Conservation (phyloP, 768 basidiomycete species). For the Podaxis mareebaensis region DNA sequence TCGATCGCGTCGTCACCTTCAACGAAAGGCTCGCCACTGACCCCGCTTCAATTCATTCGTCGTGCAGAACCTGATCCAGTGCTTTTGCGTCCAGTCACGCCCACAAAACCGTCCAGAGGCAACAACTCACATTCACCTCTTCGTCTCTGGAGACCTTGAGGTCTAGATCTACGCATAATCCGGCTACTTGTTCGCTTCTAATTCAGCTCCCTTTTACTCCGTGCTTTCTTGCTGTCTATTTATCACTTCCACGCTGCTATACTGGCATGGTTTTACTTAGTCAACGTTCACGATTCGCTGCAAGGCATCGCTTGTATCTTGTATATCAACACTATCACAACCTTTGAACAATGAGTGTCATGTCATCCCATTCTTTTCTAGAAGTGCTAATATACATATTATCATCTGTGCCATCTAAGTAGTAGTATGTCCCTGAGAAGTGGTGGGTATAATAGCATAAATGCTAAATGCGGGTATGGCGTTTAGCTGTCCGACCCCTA, state of each 20-base stretch:
- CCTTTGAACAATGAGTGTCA: constrained; percentile 1
- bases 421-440: neutral
- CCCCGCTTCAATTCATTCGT: constrained; percentile 83
- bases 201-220: neutral
- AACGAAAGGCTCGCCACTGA: constrained; percentile 70
- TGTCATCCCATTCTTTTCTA: constrained; percentile 4
- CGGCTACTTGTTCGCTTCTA: neutral
- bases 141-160: constrained; percentile 69
- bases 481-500: constrained; percentile 33
- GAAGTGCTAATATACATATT: constrained; percentile 10
- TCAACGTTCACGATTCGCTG: neutral
- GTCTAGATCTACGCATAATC: neutral
- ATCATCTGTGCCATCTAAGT: neutral
- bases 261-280: neutral
- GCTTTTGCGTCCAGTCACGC: constrained; percentile 58
- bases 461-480: constrained; percentile 4
- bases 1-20: constrained; percentile 48
- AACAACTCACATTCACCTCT: constrained; percentile 43
- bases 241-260: neutral
- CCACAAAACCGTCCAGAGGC: constrained; percentile 50
- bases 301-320: constrained; percentile 5
- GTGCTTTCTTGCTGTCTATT: constrained; percentile 2
- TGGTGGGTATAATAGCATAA: neutral
- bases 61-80: constrained; percentile 64
- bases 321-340: constrained; percentile 11